Percentiles rank a stretch among this genome's conserved stretches.
These are phyloP conservation scores for Hypoxylon sp. DNA, from an alignment of 2,329 filamentous ascomycete genomes.

Conservation along the genomic window DNA sequence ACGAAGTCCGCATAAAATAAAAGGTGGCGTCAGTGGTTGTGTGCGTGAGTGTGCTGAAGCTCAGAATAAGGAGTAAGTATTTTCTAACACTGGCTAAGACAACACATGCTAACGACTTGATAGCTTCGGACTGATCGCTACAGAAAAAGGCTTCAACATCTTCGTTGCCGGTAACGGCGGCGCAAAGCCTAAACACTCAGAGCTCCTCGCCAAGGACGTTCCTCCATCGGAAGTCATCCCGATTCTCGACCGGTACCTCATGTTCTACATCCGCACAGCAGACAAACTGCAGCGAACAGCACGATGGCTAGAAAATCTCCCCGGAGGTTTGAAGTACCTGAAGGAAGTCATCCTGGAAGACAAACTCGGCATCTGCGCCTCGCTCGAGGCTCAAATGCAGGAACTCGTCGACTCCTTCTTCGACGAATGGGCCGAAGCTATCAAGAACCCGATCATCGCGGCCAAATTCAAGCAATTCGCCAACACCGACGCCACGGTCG, in stretches of 20 bases:
- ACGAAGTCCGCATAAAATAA: constrained; percentile 89
- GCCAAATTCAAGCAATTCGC: constrained; percentile 85
- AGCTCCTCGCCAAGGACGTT: constrained; percentile 88
- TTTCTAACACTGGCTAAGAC: neutral
- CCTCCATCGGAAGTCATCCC: constrained; percentile 84
- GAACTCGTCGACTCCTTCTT: constrained; percentile 87
- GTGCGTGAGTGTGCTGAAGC: constrained; percentile 95
- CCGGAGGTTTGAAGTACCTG: constrained; percentile 86
- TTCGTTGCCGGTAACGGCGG: constrained; percentile 92
- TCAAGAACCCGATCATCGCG: constrained; percentile 75
- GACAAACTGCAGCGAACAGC: constrained; percentile 92
- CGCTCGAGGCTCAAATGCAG: constrained; percentile 89
- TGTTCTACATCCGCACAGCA: constrained; percentile 94
- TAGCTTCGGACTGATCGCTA: constrained; percentile 88
- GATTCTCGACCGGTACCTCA: constrained; percentile 88
- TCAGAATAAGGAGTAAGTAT: constrained; percentile 84
- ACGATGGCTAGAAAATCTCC: constrained; percentile 86
- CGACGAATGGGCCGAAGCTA: constrained; percentile 90
- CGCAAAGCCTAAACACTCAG: constrained; percentile 84
- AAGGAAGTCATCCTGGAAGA: constrained; percentile 86
- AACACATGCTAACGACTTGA: constrained; percentile 21
- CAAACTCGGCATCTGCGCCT: constrained; percentile 85
- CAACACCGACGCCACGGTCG: constrained; percentile 80
- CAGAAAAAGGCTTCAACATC: constrained; percentile 93
- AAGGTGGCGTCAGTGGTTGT: constrained; percentile 89